Evolutionary conservation across 2,329 filamentous ascomycete genomes (phyloP).

Genomic region (Xylaria sp.): DNA sequence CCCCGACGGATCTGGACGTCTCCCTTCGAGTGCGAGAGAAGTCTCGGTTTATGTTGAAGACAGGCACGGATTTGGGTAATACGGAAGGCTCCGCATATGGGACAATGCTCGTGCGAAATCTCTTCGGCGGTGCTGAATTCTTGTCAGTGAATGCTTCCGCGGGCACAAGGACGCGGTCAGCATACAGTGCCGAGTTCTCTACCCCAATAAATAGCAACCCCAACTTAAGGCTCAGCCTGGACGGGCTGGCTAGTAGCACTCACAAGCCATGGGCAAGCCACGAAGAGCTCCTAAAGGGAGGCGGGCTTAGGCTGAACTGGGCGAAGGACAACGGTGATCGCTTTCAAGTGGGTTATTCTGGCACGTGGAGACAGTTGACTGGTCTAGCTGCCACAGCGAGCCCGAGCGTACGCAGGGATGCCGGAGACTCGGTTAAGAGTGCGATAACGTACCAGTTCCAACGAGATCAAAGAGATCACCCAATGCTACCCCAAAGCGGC

Average conservation of each 20-base stretch:
- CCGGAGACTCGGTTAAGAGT: constrained; percentile 91
- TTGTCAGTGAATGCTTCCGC: constrained; percentile 87
- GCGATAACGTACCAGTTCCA: constrained; percentile 84
- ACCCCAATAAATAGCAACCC: constrained; percentile 87
- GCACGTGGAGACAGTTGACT: constrained; percentile 89
- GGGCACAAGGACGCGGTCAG: constrained; percentile 89
- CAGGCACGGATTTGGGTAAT: constrained; percentile 93
- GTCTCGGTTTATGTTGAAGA: constrained; percentile 87
- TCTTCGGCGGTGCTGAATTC: constrained; percentile 93
- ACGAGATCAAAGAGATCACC: constrained; percentile 83
- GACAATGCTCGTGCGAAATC: constrained; percentile 86
- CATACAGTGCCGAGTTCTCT: constrained; percentile 88
- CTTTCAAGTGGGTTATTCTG: constrained; percentile 83
- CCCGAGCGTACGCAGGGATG: constrained; percentile 82
- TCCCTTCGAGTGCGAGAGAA: constrained; percentile 82
- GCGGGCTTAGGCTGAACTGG: constrained; percentile 81
- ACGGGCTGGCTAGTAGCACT: constrained; percentile 83
- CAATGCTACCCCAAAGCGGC: constrained; percentile 83
- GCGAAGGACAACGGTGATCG: constrained; percentile 70
- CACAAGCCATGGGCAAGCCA: constrained; percentile 94
- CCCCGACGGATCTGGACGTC: constrained; percentile 82
- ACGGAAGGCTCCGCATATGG: constrained; percentile 94
- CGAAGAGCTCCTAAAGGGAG: constrained; percentile 87
- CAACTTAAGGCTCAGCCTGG: constrained; percentile 80
- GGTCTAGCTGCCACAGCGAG: constrained; percentile 80